Evolutionary conservation across 1,284 basidiomycete genomes (phyloP).

Genomic region (Agroathelia rolfsii): DNA sequence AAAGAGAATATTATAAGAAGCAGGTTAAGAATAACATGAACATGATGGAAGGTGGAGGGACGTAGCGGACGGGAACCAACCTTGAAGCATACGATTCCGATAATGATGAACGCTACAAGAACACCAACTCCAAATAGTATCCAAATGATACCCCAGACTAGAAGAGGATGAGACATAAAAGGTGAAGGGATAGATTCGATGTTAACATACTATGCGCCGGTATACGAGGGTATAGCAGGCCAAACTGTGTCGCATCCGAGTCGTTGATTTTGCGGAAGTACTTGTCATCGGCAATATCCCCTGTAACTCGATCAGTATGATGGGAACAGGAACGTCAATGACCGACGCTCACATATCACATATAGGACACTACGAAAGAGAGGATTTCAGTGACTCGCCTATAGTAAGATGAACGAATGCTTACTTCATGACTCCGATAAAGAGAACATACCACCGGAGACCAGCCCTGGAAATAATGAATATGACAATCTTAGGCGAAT

Average conservation of each 20-base stretch:
- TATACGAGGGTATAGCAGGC: conserved; percentile 54
- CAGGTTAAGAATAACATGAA: no score
- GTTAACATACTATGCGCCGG: conserved; percentile 49
- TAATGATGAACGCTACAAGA: conserved; percentile 57
- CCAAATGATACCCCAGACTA: conserved; percentile 73
- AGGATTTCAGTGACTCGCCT: conserved; percentile 1
- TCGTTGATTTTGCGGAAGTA: conserved; percentile 82
- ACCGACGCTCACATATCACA: conserved; percentile 51
- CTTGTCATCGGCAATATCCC: conserved; percentile 78
- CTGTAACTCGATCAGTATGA: conserved; percentile 25
- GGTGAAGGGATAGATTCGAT: conserved; percentile 1
- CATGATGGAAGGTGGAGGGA: no score
- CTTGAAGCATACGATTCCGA: conserved; percentile 71
- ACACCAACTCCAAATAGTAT: conserved; percentile 59
- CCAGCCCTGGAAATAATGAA: conserved; percentile 31
- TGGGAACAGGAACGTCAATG: conserved; percentile 5
- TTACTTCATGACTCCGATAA: conserved; percentile 77
- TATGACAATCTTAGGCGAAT: conserved; percentile 5
- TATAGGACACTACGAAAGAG: conserved; percentile 51
- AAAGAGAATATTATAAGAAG: no score
- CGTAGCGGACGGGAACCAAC: no score
- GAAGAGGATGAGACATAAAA: conserved; percentile 6
- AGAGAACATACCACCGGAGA: conserved; percentile 74
- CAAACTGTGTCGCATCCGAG: conserved; percentile 73
- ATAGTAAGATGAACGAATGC: conserved; percentile 18